These are phyloP conservation scores for Medicago ruthenica DNA, from an alignment of 306 rosid genomes.

Conservation along the genomic window DNA sequence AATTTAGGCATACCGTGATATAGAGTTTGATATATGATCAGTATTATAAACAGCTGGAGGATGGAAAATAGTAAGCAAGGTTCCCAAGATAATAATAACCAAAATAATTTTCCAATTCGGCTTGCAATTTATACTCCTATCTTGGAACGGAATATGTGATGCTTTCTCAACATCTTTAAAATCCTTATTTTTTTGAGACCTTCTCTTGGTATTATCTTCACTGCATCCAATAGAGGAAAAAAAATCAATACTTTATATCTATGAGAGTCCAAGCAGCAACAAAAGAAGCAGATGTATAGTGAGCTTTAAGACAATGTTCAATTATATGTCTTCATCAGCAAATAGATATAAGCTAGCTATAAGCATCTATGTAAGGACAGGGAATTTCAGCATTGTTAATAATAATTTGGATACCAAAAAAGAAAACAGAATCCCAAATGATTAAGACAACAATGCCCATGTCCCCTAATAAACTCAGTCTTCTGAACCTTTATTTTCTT, in stretches of 20 bases:
- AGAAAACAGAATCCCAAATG: neutral
- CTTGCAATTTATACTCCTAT: conserved; percentile 63
- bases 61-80: conserved; percentile 67
- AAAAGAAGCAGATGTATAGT: conserved; percentile 14
- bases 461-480: conserved; percentile 1
- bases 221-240: conserved; percentile 54
- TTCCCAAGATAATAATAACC: conserved; percentile 65
- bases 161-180: conserved; percentile 68
- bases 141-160: conserved; percentile 45
- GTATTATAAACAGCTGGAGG: conserved; percentile 72
- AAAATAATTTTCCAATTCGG: conserved; percentile 71
- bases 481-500: neutral
- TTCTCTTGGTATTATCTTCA: conserved; percentile 73
- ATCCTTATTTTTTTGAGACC: conserved; percentile 70
- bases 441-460: conserved; percentile 2
- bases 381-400: conserved; percentile 9
- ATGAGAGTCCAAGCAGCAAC: conserved; percentile 24
- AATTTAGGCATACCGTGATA: conserved; percentile 59
- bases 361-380: neutral
- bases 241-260: conserved; percentile 21
- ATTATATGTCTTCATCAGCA: neutral
- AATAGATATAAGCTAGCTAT: neutral
- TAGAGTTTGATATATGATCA: conserved; percentile 60
- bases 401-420: neutral
- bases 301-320: conserved; percentile 13